These are phyloP conservation scores for Trifolium pratense DNA, from an alignment of 306 rosid species.

Conservation along the genomic window DNA sequence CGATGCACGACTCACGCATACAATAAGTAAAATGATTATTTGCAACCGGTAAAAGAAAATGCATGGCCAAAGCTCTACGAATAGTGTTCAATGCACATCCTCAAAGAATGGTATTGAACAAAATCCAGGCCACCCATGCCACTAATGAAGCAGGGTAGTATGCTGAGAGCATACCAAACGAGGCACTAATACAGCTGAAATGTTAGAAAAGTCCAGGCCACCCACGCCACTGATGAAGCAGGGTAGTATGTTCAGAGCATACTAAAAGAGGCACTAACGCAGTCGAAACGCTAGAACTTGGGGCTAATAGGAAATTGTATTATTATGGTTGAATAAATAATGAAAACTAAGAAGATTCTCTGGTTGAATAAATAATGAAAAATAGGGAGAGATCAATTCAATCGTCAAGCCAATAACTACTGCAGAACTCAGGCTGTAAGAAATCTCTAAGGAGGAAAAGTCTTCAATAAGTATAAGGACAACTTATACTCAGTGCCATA, in stretches of 20 bases:
- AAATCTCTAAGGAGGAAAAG: not conserved
- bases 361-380: not conserved
- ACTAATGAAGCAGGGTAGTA: too few relatives aligned
- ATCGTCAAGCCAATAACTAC: not conserved
- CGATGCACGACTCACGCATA: not conserved
- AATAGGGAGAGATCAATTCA: not conserved
- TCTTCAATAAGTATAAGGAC: not conserved
- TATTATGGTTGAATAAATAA: not conserved
- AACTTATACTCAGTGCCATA: too few relatives aligned
- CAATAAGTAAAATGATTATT: not conserved
- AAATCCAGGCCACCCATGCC: too few relatives aligned
- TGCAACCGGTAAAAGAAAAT: not conserved
- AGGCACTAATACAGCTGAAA: too few relatives aligned
- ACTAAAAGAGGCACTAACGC: too few relatives aligned
- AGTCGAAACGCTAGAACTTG: too few relatives aligned
- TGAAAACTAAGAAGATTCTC: constrained; percentile 1
- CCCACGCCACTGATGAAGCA: too few relatives aligned
- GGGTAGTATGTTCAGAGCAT: too few relatives aligned
- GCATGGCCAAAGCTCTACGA: not conserved
- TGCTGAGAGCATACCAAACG: too few relatives aligned
- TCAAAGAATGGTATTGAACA: too few relatives aligned
- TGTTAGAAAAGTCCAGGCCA: too few relatives aligned
- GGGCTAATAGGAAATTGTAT: too few relatives aligned
- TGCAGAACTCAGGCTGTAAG: not conserved
- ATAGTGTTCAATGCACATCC: not conserved